Conservation (phyloP, 2,329 filamentous ascomycete species). For the Simplicillium sp. region DNA sequence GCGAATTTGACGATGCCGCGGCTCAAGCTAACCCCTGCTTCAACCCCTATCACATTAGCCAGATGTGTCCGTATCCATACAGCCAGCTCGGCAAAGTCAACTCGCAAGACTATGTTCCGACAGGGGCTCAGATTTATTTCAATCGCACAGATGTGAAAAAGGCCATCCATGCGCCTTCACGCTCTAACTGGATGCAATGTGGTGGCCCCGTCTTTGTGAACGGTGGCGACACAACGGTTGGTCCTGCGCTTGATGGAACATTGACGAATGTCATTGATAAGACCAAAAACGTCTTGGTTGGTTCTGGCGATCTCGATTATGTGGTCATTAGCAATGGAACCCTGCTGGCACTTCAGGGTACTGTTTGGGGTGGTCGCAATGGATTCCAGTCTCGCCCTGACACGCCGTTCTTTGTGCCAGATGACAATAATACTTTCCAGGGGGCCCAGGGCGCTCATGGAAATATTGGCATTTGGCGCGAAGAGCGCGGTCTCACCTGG, state of each 20-base stretch:
- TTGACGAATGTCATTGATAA: slow-evolving; percentile 18
- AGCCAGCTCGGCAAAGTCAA: slow-evolving; percentile 49
- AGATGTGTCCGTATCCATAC: slow-evolving; percentile 61
- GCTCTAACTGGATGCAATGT: slow-evolving; percentile 28
- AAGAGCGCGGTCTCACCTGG: slow-evolving; percentile 68
- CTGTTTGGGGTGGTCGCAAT: slow-evolving; percentile 63
- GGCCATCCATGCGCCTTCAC: slow-evolving; percentile 50
- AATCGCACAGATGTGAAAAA: slow-evolving; percentile 56
- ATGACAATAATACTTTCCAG: slow-evolving; percentile 16
- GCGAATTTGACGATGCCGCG: slow-evolving; percentile 45
- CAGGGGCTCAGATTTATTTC: slow-evolving; percentile 63
- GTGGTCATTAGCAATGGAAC: slow-evolving; percentile 64
- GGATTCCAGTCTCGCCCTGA: slow-evolving; percentile 56
- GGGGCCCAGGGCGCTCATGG: slow-evolving; percentile 46
- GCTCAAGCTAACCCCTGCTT: slow-evolving; percentile 68
- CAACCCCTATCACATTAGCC: slow-evolving; percentile 64
- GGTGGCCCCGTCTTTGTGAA: slow-evolving; percentile 9
- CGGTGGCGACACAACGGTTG: slow-evolving; percentile 14
- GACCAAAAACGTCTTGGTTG: slow-evolving; percentile 21
- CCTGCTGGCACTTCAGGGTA: slow-evolving; percentile 65
- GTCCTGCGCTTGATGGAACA: slow-evolving; percentile 9
- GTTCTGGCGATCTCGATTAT: slow-evolving; percentile 39
- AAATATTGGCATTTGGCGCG: slow-evolving; percentile 58
- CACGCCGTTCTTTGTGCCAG: slow-evolving; percentile 59
- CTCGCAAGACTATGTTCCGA: neutral